Evolutionary conservation across 2,329 filamentous ascomycete genomes (phyloP), one percentile per base, ranked within the genome.

Genomic region (Sporothrix euskadiensis): DNA sequence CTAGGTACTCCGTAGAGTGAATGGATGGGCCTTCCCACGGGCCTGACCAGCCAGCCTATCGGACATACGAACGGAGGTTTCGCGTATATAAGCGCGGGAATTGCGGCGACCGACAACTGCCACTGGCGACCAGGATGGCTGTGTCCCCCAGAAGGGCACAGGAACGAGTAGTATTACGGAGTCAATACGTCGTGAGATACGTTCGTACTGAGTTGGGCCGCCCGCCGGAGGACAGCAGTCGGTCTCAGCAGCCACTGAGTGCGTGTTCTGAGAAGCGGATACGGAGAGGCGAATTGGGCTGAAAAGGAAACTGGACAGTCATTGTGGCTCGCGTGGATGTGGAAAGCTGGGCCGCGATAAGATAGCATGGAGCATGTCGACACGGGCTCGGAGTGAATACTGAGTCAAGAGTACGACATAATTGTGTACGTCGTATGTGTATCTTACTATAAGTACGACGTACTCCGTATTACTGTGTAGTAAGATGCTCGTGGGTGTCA

Each of bases 11-110:
- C n/a, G n/a, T n/a, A 26, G 26, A 26, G 26, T 26, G 2, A 26
- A 26, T 26, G 26, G 26, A 26, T 26, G 26, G 26, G 26, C 26
- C 26, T 26, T 26, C 26, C 26, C 26, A 26, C 26, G 26, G 26
- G 32, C 39, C 63, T 49, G 41, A 6, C 39, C 44, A 44, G 22
- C 35, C 41, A 56, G 30, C 35, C 39, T 49, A 26, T 76, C 75
- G 75, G 75, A 76, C 73, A 76, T 76, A 76, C 75, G 75, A 76
- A 74, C 75, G 75, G 75, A 76, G 75, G 70, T 75, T 75, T 61
- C 68, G 68, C 47, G 22, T 49, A 35, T 71, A 72, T 71, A 72
- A 52, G 66, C 41, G 59, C 61, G 63, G 69, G 54, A 69, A 71
- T 52, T 71, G 68, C 71, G 63, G 59, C 69, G 59, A 57, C 72